Evolutionary conservation across 1,284 basidiomycete species (phyloP).

Genomic region (Tylopilus sp.): DNA sequence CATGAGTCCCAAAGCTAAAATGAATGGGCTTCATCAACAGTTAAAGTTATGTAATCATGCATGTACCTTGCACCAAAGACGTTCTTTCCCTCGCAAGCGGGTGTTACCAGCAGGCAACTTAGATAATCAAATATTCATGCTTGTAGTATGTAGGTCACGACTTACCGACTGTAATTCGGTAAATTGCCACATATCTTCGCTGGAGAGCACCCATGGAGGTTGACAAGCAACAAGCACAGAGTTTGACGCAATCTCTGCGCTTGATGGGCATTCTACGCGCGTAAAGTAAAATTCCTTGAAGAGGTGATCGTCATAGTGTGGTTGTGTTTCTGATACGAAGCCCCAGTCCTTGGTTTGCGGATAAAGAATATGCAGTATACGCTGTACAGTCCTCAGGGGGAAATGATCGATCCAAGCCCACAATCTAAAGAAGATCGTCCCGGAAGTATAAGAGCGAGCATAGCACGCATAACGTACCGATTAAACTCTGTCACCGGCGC

Average conservation of each 20-base stretch:
- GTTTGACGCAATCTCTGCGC: conserved; percentile 28
- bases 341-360: conserved; percentile 37
- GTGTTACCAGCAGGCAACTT: conserved; percentile 30
- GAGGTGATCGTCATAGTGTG: conserved; percentile 36
- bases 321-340: conserved; percentile 28
- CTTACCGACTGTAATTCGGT: conserved; percentile 37
- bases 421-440: conserved; percentile 28
- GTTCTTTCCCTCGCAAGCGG: conserved; percentile 37
- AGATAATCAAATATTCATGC: conserved; percentile 1
- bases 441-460: neutral
- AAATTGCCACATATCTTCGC: conserved; percentile 43
- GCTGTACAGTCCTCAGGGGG: conserved; percentile 44
- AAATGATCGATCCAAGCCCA: conserved; percentile 42
- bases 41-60: neutral
- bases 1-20: conserved; percentile 48
- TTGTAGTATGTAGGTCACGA: neutral
- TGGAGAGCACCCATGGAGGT: conserved; percentile 49
- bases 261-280: conserved; percentile 18
- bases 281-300: conserved; percentile 42
- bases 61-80: conserved; percentile 48
- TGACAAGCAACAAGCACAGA: conserved; percentile 44
- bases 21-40: conserved; percentile 7
- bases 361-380: conserved; percentile 43
- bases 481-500: conserved; percentile 37
- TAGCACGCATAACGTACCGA: conserved; percentile 23